Evolutionary conservation across 768 basidiomycete species (phyloP), one percentile per base, ranked within the genome.

Genomic region (Brasilioporus rufonigricans): DNA sequence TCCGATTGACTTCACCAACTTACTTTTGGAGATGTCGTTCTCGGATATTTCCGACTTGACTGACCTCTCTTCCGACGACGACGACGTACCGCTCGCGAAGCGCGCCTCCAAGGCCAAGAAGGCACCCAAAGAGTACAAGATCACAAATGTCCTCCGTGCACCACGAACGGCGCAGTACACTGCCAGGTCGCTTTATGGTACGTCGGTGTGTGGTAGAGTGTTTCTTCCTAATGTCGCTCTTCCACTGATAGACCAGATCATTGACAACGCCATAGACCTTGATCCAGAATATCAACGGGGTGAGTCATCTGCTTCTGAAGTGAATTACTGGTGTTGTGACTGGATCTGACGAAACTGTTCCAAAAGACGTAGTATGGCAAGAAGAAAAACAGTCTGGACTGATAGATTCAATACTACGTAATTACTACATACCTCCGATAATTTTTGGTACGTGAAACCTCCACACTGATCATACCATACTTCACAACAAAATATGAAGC

Each of bases 271-370:
- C 11, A 78, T 87, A 40, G 76, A 85, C 51, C 72, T 87, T 9
- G 75, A 87, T 55, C 85, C 85, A 0, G 83, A 85, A 56, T 87
- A 87, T 64, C 85, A 87, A 60, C 74, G 85, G 65, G 81, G 85
- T 82, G 48, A 36, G 72, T 49, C 9, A 12, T 44, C n/a, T 36
- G 14, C 5, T 31, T 44, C 21, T 21, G 13, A 31, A 50, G n/a
- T 11, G 29, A 26, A 24, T 27, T 19, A 16, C 31, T 11, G n/a
- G 8, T 31, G n/a, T 39, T 5, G n/a, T 16, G 2, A n/a, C 21
- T 14, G 27, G 18, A 45, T 55, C 45, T 62, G n/a, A 58, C 14
- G 26, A 29, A 1, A n/a, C 9, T 31, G 10, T 45, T 50, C 19
- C 19, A 12, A 45, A 56, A 87, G 86, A 77, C 48, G 73, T 87